phyloP scores from a whole-genome alignment of 495 filamentous ascomycete species.

The Hypoxylon lenormandii region DNA sequence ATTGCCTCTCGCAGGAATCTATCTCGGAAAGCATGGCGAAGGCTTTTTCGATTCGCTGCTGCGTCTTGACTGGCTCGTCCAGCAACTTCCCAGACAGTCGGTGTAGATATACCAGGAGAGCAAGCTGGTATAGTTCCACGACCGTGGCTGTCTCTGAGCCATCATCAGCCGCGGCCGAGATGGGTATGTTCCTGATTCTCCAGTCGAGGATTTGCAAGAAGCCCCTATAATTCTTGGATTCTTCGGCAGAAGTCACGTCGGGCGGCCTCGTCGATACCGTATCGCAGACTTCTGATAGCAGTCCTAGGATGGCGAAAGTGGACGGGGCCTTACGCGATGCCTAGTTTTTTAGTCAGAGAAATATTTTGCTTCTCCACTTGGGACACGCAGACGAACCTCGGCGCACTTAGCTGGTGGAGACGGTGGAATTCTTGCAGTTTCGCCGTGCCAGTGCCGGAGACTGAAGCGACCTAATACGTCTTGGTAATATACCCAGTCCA shows the following conservation, averaged over 20 bases:
- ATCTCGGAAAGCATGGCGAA: constrained; percentile 42
- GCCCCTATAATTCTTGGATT: constrained; percentile 33
- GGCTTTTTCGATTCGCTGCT: constrained; percentile 40
- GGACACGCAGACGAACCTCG: constrained; percentile 7
- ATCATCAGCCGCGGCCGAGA: constrained; percentile 10
- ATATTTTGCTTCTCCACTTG: constrained; percentile 1
- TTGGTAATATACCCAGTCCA: constrained; percentile 57
- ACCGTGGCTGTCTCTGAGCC: constrained; percentile 8
- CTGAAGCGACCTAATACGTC: constrained; percentile 53
- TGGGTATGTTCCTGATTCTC: constrained; percentile 29
- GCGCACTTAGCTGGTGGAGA: constrained; percentile 1
- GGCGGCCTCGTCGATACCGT: not conserved
- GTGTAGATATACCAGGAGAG: constrained; percentile 51
- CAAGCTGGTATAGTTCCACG: constrained; percentile 50
- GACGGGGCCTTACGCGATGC: not conserved
- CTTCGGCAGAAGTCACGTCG: not conserved
- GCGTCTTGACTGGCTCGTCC: constrained; percentile 34
- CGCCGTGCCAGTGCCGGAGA: constrained; percentile 49
- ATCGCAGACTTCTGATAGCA: constrained; percentile 34
- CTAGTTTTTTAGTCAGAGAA: constrained; percentile 3
- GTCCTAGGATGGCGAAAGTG: constrained; percentile 13
- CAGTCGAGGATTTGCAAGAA: constrained; percentile 43
- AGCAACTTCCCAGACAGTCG: constrained; percentile 44
- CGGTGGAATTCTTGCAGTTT: not conserved
- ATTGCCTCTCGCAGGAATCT: constrained; percentile 49